Evolutionary conservation across 305 asterid species (phyloP).

Genomic region (Lippia alba): DNA sequence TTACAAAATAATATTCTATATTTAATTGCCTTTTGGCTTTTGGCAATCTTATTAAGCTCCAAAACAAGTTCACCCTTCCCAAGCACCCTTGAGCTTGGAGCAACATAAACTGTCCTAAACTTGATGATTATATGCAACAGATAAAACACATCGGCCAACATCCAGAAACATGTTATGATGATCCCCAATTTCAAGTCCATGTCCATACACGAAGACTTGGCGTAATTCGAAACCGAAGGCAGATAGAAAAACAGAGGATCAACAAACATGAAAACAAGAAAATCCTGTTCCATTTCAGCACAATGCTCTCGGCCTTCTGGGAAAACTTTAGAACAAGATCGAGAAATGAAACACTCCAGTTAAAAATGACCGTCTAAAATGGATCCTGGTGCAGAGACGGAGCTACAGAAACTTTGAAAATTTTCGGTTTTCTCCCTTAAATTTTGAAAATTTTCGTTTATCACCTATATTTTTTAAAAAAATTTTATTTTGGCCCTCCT

Average conservation of each 20-base stretch:
- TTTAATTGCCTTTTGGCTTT: no score
- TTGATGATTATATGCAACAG: conserved; percentile 57
- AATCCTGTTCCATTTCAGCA: conserved; percentile 69
- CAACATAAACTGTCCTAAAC: conserved; percentile 73
- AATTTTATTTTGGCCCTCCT: no score
- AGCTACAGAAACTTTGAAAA: no score
- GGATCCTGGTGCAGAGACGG: no score
- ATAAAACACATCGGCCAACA: conserved; percentile 67
- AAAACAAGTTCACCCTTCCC: conserved; percentile 83
- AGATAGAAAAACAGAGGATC: conserved; percentile 78
- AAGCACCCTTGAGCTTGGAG: conserved; percentile 77
- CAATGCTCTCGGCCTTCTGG: no score
- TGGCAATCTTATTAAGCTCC: conserved; percentile 61
- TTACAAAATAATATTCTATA: no score
- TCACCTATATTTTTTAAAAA: no score
- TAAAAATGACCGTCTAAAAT: no score
- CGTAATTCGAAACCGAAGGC: conserved; percentile 56
- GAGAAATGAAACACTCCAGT: no score
- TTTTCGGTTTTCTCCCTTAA: no score
- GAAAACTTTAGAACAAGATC: no score
- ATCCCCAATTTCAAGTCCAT: conserved; percentile 68
- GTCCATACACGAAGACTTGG: conserved; percentile 63
- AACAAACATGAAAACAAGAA: conserved; percentile 71
- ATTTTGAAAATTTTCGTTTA: no score
- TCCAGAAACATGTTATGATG: conserved; percentile 61